phyloP scores from a whole-genome alignment of 1,284 basidiomycete genomes.

The Boletellus dicymbophilus region DNA sequence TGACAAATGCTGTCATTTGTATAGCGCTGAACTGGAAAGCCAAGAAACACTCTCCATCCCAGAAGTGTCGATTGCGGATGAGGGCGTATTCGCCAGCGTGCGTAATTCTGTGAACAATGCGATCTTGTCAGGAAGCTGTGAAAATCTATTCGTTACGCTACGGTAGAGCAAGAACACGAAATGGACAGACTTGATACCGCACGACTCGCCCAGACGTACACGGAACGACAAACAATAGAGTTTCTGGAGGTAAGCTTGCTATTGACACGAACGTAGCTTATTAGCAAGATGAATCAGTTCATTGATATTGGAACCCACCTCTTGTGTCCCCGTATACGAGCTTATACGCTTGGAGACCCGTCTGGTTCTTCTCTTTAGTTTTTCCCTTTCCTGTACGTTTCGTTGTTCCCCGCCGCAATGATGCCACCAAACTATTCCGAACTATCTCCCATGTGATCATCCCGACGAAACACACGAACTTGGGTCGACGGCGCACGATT shows the following conservation, averaged over 20 bases:
- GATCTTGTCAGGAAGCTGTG: slow-evolving; percentile 39
- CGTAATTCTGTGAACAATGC: slow-evolving; percentile 36
- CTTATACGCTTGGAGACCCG: slow-evolving; percentile 29
- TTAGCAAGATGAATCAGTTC: too few species aligned
- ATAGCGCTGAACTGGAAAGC: neutral
- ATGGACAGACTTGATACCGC: slow-evolving; percentile 52
- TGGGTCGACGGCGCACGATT: slow-evolving; percentile 37
- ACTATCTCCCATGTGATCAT: slow-evolving; percentile 52
- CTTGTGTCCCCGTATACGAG: slow-evolving; percentile 15
- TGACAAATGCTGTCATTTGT: neutral
- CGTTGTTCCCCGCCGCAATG: neutral
- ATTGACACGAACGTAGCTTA: too few species aligned
- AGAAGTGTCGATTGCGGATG: slow-evolving; percentile 10
- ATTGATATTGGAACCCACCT: slow-evolving; percentile 10
- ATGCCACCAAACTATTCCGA: slow-evolving; percentile 22
- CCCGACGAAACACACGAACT: slow-evolving; percentile 51
- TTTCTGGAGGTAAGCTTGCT: slow-evolving; percentile 39
- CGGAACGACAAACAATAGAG: slow-evolving; percentile 65
- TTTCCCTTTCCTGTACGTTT: neutral
- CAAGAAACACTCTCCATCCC: slow-evolving; percentile 8
- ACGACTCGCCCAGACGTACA: slow-evolving; percentile 70
- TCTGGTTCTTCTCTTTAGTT: slow-evolving; percentile 5
- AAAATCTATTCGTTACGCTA: neutral
- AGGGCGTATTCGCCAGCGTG: slow-evolving; percentile 18
- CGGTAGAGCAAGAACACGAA: neutral